Conservation (phyloP, 257 asterid species). For the Haberlea rhodopensis region DNA sequence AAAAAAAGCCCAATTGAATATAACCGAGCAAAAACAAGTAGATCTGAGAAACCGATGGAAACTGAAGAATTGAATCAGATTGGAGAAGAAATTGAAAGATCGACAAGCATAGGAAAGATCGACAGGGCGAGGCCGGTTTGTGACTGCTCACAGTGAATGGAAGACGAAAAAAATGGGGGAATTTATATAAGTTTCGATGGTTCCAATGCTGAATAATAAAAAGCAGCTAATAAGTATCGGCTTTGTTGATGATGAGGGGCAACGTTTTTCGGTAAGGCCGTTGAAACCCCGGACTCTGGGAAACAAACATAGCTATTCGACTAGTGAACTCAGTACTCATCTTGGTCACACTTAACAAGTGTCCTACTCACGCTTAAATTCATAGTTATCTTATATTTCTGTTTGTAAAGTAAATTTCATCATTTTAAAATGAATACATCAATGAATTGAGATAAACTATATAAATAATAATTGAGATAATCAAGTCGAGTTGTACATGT, state of each 20-base stretch:
- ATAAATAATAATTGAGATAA: no score
- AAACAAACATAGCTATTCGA: background rate
- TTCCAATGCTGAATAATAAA: conserved; percentile 26
- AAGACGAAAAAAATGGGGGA: conserved; percentile 9
- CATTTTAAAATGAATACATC: no score
- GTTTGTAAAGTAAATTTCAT: no score
- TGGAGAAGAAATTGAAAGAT: conserved; percentile 15
- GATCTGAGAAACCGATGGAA: conserved; percentile 20
- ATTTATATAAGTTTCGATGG: conserved; percentile 30
- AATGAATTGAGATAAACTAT: no score
- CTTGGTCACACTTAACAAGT: no score
- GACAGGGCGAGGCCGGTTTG: conserved; percentile 24
- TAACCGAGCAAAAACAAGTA: background rate
- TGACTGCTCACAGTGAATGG: conserved; percentile 21
- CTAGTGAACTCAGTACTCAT: conserved; percentile 9
- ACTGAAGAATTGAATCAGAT: conserved; percentile 9
- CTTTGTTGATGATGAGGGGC: background rate
- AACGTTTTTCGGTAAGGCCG: conserved; percentile 13
- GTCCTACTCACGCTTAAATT: no score
- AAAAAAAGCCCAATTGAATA: conserved; percentile 6
- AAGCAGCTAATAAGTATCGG: conserved; percentile 1
- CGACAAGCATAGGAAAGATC: conserved; percentile 28
- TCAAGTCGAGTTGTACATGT: no score
- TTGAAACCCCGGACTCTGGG: background rate
- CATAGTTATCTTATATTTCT: no score